These are phyloP conservation scores for Mariannaea sp. DNA, from an alignment of 2,329 filamentous ascomycete genomes.

Conservation along the genomic window DNA sequence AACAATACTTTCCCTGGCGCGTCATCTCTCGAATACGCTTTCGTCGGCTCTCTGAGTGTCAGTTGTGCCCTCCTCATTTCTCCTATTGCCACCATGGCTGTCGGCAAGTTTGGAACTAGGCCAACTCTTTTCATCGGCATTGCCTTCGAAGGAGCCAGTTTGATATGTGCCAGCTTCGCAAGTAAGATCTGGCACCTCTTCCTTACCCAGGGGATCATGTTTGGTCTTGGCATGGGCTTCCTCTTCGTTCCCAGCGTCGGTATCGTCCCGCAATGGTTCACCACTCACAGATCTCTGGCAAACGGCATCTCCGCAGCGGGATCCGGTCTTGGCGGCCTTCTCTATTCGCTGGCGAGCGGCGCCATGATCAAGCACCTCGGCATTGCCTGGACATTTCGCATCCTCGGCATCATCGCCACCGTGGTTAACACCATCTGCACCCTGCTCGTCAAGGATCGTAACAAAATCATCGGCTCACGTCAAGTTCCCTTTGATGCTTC, in stretches of 20 bases:
- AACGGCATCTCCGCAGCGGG: constrained; percentile 72
- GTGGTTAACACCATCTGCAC: constrained; percentile 67
- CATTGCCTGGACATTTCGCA: constrained; percentile 69
- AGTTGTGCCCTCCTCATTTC: constrained; percentile 65
- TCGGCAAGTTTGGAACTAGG: constrained; percentile 66
- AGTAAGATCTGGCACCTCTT: constrained; percentile 75
- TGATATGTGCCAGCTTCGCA: constrained; percentile 74
- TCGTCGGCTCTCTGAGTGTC: constrained; percentile 62
- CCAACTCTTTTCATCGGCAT: constrained; percentile 68
- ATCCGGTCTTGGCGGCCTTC: constrained; percentile 73
- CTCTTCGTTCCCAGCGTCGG: constrained; percentile 71
- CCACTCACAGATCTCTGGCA: constrained; percentile 67
- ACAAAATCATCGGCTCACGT: constrained; percentile 69
- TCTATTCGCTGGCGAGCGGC: constrained; percentile 70
- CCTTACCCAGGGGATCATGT: constrained; percentile 73
- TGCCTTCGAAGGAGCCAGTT: constrained; percentile 64
- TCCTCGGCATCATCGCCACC: constrained; percentile 66
- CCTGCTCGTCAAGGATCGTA: constrained; percentile 71
- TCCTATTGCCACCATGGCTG: constrained; percentile 67
- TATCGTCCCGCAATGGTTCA: constrained; percentile 77
- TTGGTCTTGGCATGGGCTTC: constrained; percentile 80
- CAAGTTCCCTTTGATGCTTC: constrained; percentile 68
- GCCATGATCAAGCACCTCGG: constrained; percentile 70
- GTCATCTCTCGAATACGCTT: constrained; percentile 71
- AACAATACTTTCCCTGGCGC: constrained; percentile 66